Percentiles rank a stretch among this genome's conserved stretches.
Evolutionary conservation across 257 asterid species (phyloP).

Genomic region (Dorcoceras hygrometricum): DNA sequence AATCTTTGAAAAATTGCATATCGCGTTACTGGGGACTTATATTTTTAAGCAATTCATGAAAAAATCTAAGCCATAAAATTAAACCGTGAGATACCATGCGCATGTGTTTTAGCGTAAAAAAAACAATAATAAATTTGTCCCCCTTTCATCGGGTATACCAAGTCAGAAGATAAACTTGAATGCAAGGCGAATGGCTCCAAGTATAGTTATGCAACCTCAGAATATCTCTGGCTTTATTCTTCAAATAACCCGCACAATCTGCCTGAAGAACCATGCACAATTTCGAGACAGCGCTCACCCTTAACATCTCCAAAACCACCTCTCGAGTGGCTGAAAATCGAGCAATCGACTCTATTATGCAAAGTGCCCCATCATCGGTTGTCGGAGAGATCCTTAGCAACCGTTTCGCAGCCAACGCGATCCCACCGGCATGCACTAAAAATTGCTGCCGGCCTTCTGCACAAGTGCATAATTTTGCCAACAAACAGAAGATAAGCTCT

Average conservation of each 20-base stretch:
- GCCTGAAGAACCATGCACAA: slow-evolving; percentile 90
- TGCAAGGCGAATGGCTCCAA: slow-evolving; percentile 85
- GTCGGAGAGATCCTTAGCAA: slow-evolving; percentile 56
- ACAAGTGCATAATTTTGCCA: slow-evolving; percentile 58
- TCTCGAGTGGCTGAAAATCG: slow-evolving; percentile 55
- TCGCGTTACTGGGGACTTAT: no score
- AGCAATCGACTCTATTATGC: slow-evolving; percentile 49
- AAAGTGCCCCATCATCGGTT: slow-evolving; percentile 52
- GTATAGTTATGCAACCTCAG: slow-evolving; percentile 56
- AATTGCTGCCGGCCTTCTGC: slow-evolving; percentile 88
- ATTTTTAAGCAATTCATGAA: no score
- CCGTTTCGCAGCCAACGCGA: slow-evolving; percentile 66
- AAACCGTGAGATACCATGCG: no score
- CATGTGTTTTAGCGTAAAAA: no score
- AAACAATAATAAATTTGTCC: no score
- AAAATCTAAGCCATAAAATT: no score
- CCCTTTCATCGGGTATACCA: not conserved
- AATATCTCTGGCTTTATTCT: slow-evolving; percentile 70
- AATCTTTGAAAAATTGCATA: no score
- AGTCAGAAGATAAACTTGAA: slow-evolving; percentile 72
- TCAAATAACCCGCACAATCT: slow-evolving; percentile 53
- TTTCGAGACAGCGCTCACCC: slow-evolving; percentile 78
- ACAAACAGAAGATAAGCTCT: slow-evolving; percentile 51
- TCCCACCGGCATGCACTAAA: slow-evolving; percentile 57
- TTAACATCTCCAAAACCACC: slow-evolving; percentile 76